A percentile compares a stretch with the other conserved stretches of the same genome.
Conservation (phyloP, 768 basidiomycete genomes). For the Filobasidium floriforme region DNA sequence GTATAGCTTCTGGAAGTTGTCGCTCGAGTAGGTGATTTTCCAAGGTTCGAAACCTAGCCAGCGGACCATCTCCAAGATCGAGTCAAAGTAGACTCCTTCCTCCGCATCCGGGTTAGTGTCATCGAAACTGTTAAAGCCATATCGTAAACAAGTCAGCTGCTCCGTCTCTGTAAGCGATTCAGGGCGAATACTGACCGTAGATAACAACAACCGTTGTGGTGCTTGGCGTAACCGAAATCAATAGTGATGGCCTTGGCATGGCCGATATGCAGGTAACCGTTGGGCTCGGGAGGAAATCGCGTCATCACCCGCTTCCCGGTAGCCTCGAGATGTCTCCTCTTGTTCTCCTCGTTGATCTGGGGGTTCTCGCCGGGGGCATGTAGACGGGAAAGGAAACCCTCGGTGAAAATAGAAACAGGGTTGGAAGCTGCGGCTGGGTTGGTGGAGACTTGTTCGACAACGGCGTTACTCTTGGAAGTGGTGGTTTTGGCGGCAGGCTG, state of each 20-base stretch:
- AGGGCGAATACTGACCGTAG: slow-evolving; percentile 51
- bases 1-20: slow-evolving; percentile 83
- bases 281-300: slow-evolving; percentile 97
- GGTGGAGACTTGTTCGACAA: slow-evolving; percentile 23
- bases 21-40: slow-evolving; percentile 98
- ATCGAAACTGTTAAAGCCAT: slow-evolving; percentile 54
- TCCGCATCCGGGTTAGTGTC: slow-evolving; percentile 99
- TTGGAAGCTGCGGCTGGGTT: slow-evolving; percentile 45
- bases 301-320: slow-evolving; percentile 84
- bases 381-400: slow-evolving; percentile 85
- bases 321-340: slow-evolving; percentile 67
- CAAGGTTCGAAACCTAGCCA: slow-evolving; percentile 98
- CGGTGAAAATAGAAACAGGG: slow-evolving; percentile 66
- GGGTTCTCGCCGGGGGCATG: slow-evolving; percentile 92
- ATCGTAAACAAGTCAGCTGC: not conserved
- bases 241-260: slow-evolving; percentile 98
- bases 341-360: slow-evolving; percentile 68
- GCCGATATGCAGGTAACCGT: slow-evolving; percentile 74
- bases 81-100: slow-evolving; percentile 91
- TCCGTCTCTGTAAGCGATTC: not conserved
- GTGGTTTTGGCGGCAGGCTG: slow-evolving; percentile 17
- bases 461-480: slow-evolving; percentile 9
- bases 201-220: slow-evolving; percentile 85
- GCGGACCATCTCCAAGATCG: slow-evolving; percentile 84
- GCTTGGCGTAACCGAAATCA: slow-evolving; percentile 95